Evolutionary conservation across 2,329 filamentous ascomycete genomes (phyloP), one percentile per base, ranked within the genome.

Genomic region (Pleomassaria siparia): DNA sequence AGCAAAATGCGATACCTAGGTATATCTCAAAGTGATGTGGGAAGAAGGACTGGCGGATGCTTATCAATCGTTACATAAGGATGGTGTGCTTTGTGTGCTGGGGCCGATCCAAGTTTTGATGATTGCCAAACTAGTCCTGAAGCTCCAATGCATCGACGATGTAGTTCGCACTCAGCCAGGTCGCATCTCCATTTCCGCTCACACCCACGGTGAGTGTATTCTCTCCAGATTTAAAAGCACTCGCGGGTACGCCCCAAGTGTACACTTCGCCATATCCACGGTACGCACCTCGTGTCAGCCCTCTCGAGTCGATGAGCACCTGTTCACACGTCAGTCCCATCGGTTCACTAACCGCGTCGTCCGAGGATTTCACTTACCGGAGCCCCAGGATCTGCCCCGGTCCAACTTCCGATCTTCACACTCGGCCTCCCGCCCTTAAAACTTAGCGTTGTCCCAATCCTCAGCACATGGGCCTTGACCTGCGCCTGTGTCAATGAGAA

Each of bases 141-240:
- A 61, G 39, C 46, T 61, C 58, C 16, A 61, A n/a, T 9, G 56
- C 58, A 46, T 59, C 58, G 4, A 61, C 25, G 15, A 61, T 59
- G 37, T 59, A 61, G 30, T 61, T 61, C 9, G 58, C 58, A 26
- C 58, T 61, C 33, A 61, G 29, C 55, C 55, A 61, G 16, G 18
- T 53, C 22, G 55, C 48, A 42, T 59, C 55, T 16, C 58, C 58
- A 25, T 47, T 58, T 1, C 58, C 58, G 47, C 35, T 50, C 16
- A 59, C 55, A 11, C 58, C 58, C 5, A 61, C 18, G 1, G 53
- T 58, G 7, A 61, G 44, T 2, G 51, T 55, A 35, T 61, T 61
- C 13, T 46, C 22, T 1, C 58, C 58, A 6, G 46, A 43, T 30
- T 56, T 55, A 33, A 61, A 57, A 1, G 58, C 58, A 16, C 46